Evolutionary conservation across 2,329 filamentous ascomycete species (phyloP).

Genomic region (Pyricularia sp.): DNA sequence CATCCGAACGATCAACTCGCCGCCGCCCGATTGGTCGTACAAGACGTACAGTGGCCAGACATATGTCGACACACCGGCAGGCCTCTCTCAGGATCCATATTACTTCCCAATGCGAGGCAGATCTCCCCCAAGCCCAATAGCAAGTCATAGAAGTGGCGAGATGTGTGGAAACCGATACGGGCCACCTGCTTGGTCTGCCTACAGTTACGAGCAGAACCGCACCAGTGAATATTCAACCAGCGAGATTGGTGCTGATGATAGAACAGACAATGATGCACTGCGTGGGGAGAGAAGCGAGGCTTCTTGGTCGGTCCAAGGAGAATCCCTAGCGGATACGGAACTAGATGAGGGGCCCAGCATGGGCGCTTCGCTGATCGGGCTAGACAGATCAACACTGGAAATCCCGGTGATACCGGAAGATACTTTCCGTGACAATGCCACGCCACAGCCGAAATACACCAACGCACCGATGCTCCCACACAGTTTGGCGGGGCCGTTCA

Average conservation of each 20-base stretch:
- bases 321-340: background rate
- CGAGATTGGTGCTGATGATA: background rate
- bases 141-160: slow-evolving; percentile 30
- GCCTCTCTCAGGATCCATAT: slow-evolving; percentile 29
- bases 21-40: slow-evolving; percentile 33
- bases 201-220: slow-evolving; percentile 6
- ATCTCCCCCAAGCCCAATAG: slow-evolving; percentile 42
- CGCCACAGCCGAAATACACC: background rate
- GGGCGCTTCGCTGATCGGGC: background rate
- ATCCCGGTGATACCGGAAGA: background rate
- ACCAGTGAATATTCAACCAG: slow-evolving; percentile 1
- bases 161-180: slow-evolving; percentile 18
- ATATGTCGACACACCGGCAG: slow-evolving; percentile 24
- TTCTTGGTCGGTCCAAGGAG: background rate
- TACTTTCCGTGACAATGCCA: background rate
- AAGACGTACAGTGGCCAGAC: slow-evolving; percentile 21
- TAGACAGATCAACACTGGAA: background rate
- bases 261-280: background rate
- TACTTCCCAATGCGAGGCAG: slow-evolving; percentile 40
- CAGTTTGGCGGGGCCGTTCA: background rate
- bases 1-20: slow-evolving; percentile 26
- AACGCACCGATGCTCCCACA: background rate
- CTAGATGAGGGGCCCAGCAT: background rate
- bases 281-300: background rate
- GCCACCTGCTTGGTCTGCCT: slow-evolving; percentile 13